Evolutionary conservation across 371 early-diverging fungal species (phyloP), one percentile per base, ranked within the genome.

Genomic region (Mucor circinelloides): DNA sequence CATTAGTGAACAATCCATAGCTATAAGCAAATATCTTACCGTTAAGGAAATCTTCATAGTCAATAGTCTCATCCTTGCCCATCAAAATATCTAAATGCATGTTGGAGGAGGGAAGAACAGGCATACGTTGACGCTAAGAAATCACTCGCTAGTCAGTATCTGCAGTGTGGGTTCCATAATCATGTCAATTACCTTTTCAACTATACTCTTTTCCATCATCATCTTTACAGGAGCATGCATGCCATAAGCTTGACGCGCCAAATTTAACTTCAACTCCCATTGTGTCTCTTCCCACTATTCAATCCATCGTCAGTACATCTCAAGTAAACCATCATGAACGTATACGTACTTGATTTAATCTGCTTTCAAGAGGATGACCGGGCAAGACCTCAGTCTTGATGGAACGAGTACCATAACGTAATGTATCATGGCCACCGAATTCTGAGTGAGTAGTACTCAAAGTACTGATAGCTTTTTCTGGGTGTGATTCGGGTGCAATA

Each of bases 31-130:
- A 0, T 25, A 15, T 68, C 84, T 76, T 75, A 88, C 92, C 89
- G 58, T 91, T 91, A 69, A 95, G 86, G 73, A 96, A 89, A 69
- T 98, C 98, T 75, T 94, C 93, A 60, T 94, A 90, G 56, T 94
- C 97, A 68, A 97, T 89, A 10, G 91, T 87, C 63, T 91, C 90
- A 74, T 97, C 97, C 70, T 84, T 87, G 60, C 97, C 97, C 67
- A 81, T 79, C 64, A 98, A 82, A 64, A 97, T 94, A 80, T 96
- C 95, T 64, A 93, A 66, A 56, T 90, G 93, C 5, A 96, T 72
- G 70, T 91, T 93, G 52, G 93, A 88, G 10, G 85, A 81, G 57
- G 91, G 88, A 44, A 94, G 73, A 60, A 88, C 84, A 36, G 93
- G 91, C 56, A 85, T 69, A 36, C 86, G 80, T 60, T 82, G 79